phyloP scores from a whole-genome alignment of 495 filamentous ascomycete genomes.

The Aspergillus incahuasiensis region DNA sequence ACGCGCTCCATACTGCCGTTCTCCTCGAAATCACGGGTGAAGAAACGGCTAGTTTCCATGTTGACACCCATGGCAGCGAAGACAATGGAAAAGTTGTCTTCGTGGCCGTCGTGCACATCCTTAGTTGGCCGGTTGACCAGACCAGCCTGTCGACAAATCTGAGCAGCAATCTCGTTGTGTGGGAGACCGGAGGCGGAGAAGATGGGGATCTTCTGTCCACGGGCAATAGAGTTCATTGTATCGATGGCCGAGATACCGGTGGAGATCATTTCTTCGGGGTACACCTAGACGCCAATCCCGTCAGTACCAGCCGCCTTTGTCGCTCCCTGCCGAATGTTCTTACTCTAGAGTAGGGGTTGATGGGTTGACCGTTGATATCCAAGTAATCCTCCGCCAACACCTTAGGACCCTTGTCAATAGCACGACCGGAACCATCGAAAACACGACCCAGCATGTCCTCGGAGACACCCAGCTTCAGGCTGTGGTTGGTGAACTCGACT shows the following conservation, averaged over 20 bases:
- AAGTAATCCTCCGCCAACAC: slow-evolving; percentile 96
- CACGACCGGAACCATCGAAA: slow-evolving; percentile 94
- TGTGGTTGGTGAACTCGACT: slow-evolving; percentile 96
- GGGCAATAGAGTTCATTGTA: slow-evolving; percentile 99
- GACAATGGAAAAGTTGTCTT: slow-evolving; percentile 99
- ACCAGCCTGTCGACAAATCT: slow-evolving; percentile 94
- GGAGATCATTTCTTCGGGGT: slow-evolving; percentile 99
- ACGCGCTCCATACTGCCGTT: slow-evolving; percentile 97
- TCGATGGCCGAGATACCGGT: slow-evolving; percentile 99
- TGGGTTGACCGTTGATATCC: slow-evolving; percentile 98
- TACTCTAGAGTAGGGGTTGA: slow-evolving; percentile 97
- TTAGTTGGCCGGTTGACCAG: slow-evolving; percentile 88
- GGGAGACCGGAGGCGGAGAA: slow-evolving; percentile 98
- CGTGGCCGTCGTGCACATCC: slow-evolving; percentile 91
- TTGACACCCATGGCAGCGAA: slow-evolving; percentile 99
- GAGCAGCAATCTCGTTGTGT: slow-evolving; percentile 97
- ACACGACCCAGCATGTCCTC: slow-evolving; percentile 99
- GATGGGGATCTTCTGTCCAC: slow-evolving; percentile 99
- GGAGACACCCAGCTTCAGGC: slow-evolving; percentile 95
- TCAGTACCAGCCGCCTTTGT: slow-evolving; percentile 17
- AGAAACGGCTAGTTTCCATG: slow-evolving; percentile 97
- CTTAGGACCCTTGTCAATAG: slow-evolving; percentile 98
- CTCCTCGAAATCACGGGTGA: slow-evolving; percentile 98
- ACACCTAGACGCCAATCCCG: slow-evolving; percentile 55
- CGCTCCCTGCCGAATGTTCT: slow-evolving; percentile 15